A percentile compares a stretch with the other conserved stretches of the same genome.
These are phyloP conservation scores for Pseudotsuga menziesii DNA, from an alignment of 75 land plant species.

Conservation along the genomic window DNA sequence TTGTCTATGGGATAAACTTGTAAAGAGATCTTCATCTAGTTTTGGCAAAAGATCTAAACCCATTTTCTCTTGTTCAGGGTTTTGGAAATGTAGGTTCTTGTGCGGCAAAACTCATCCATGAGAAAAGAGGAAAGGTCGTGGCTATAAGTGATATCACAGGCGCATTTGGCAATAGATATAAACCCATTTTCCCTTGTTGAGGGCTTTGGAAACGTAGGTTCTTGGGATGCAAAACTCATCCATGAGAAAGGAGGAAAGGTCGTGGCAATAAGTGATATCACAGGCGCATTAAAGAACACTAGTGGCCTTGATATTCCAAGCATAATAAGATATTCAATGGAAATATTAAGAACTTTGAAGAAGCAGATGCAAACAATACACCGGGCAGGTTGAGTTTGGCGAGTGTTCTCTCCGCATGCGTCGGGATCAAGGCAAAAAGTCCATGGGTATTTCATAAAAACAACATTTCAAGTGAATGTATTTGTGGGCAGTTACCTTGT, in stretches of 20 bases:
- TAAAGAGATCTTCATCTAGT: not conserved
- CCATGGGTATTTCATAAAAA: too few species aligned
- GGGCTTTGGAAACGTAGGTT: conserved; percentile 96
- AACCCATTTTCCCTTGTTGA: conserved; percentile 14
- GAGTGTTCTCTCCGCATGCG: too few species aligned
- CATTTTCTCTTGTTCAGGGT: conserved; percentile 41
- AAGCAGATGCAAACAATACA: conserved; percentile 57
- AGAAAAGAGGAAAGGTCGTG: conserved; percentile 68
- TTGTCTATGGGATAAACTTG: not conserved
- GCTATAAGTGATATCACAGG: conserved; percentile 88
- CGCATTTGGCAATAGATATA: not conserved
- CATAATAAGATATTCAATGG: conserved; percentile 38
- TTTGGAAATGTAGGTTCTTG: conserved; percentile 97
- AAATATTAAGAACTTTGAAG: conserved; percentile 59
- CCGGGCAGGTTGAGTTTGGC: too few species aligned
- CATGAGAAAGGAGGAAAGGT: conserved; percentile 70
- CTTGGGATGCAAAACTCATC: conserved; percentile 82
- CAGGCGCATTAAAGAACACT: conserved; percentile 80
- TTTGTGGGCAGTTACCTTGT: too few species aligned
- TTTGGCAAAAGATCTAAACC: not conserved
- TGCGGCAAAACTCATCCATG: conserved; percentile 70
- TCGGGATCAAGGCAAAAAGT: too few species aligned
- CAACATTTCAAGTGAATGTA: too few species aligned
- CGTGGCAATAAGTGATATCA: conserved; percentile 78
- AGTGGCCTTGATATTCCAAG: conserved; percentile 69